Percentiles rank a stretch among this genome's conserved stretches.
Evolutionary conservation across 768 basidiomycete species (phyloP).

Genomic region (Lactarius sanguifluus): DNA sequence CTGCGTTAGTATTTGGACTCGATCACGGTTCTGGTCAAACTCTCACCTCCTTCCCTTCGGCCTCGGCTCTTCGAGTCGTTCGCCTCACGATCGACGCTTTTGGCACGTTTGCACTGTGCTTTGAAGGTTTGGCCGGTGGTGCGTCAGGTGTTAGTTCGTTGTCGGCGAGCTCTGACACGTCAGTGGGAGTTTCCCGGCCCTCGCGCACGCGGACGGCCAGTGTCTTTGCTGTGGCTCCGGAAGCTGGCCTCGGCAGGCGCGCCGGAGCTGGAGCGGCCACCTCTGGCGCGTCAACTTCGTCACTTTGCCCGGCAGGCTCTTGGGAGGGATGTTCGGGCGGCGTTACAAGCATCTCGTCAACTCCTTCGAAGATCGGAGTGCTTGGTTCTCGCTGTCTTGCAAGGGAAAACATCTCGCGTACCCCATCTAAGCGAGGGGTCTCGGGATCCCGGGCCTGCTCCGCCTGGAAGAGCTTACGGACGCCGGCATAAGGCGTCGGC

Average conservation of each 20-base stretch:
- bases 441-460: slow-evolving; percentile 24
- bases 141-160: slow-evolving; percentile 22
- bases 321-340: slow-evolving; percentile 32
- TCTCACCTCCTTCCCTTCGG: slow-evolving; percentile 30
- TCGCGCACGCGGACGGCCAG: background rate
- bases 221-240: background rate
- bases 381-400: slow-evolving; percentile 29
- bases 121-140: slow-evolving; percentile 7
- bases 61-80: slow-evolving; percentile 30
- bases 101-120: slow-evolving; percentile 3
- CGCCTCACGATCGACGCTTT: slow-evolving; percentile 26
- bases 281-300: slow-evolving; percentile 14
- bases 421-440: slow-evolving; percentile 40
- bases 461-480: slow-evolving; percentile 38
- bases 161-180: slow-evolving; percentile 24
- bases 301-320: slow-evolving; percentile 10
- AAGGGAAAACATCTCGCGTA: slow-evolving; percentile 36
- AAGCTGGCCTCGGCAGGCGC: slow-evolving; percentile 5
- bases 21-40: background rate
- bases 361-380: slow-evolving; percentile 34
- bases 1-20: background rate
- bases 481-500: slow-evolving; percentile 34
- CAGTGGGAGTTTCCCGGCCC: slow-evolving; percentile 16
- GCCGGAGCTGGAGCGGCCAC: slow-evolving; percentile 16
- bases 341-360: slow-evolving; percentile 37